Evolutionary conservation across 225 moss, liverwort and hornwort genomes (phyloP), one percentile per base, ranked within the genome.

Genomic region (Ulota crispa): DNA sequence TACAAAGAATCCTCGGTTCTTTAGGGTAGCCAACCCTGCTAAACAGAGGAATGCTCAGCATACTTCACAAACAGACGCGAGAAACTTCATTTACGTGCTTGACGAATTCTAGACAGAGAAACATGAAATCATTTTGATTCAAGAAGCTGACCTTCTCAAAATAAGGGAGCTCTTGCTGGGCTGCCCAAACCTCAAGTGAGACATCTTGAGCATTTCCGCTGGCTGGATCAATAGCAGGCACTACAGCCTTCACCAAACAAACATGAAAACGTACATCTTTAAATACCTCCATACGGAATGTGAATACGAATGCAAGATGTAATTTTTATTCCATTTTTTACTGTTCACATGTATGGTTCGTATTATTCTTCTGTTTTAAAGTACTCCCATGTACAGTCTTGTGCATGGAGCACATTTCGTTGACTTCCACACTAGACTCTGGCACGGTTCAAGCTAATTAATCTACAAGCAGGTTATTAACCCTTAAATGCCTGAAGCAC

Each of bases 111-210:
- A 54, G 41, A 56, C 63, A 56, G 31, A 52, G 9, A 65, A 70
- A 37, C 18, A 50, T 53, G 16, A 24, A 67, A 71, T 4, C 24
- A 8, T 52, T 10, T 78, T 30, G 52, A 70, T 65, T 83, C 68
- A 70, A 67, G 45, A 71, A 62, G 42, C 83, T 85, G 74, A 90
- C 90, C 82, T 88, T 90, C 75, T 80, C 86, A 86, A 90, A 90
- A 67, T 88, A 90, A 54, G 90, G 90, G 65, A 90, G 82, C 82
- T 90, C 90, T 74, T 82, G 84, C 55, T 86, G 86, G 43, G 90
- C 86, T 45, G 90, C 90, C 90, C 90, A 90, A 36, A 90, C 74
- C 73, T 90, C 90, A 10, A 90, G 80, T 47, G 88, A 86, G 77
- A 90, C 90, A 75, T 90, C 88, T 73, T 70, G 88, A 74, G 75